Percentiles rank a stretch among this genome's conserved stretches.
These are phyloP conservation scores for Boletellus dicymbophilus DNA, from an alignment of 1,284 basidiomycete species.

Conservation along the genomic window DNA sequence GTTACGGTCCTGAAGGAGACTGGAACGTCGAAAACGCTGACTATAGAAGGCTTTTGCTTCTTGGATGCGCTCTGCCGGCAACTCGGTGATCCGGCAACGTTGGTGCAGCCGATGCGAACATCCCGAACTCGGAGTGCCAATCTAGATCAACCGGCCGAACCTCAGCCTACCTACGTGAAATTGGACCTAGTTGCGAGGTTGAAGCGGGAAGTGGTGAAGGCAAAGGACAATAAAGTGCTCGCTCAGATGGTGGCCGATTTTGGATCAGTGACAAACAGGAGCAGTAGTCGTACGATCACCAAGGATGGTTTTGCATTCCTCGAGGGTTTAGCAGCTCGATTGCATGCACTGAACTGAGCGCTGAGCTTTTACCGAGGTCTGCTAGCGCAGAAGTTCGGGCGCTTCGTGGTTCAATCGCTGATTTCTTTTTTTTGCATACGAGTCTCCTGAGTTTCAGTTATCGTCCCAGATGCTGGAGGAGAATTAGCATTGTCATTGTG, in stretches of 20 bases:
- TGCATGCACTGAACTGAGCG: conserved; percentile 36
- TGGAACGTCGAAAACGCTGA: conserved; percentile 64
- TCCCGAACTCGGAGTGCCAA: conserved; percentile 42
- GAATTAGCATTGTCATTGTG: too few species aligned
- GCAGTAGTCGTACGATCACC: conserved; percentile 65
- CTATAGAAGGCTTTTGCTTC: conserved; percentile 70
- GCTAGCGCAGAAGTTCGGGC: too few species aligned
- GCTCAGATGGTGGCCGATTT: conserved; percentile 69
- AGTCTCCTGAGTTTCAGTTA: too few species aligned
- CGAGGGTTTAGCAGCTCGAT: conserved; percentile 53
- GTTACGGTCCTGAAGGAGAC: conserved; percentile 58
- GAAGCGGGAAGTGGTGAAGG: conserved; percentile 50
- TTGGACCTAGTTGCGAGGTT: conserved; percentile 58
- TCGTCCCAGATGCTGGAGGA: too few species aligned
- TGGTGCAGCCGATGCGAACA: conserved; percentile 52
- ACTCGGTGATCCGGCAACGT: conserved; percentile 63
- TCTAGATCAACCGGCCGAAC: conserved; percentile 33
- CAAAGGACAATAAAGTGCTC: conserved; percentile 53
- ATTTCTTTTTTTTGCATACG: too few species aligned
- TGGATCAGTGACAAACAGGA: conserved; percentile 62
- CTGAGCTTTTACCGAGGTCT: conserved; percentile 6
- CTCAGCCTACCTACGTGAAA: conserved; percentile 52
- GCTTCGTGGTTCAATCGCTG: too few species aligned
- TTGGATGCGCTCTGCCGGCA: conserved; percentile 69
- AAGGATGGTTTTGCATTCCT: conserved; percentile 77